Evolutionary conservation across 129 eudicot species (phyloP), one percentile per base, ranked within the genome.

Genomic region (Chrysanthemum lavandulifolium): DNA sequence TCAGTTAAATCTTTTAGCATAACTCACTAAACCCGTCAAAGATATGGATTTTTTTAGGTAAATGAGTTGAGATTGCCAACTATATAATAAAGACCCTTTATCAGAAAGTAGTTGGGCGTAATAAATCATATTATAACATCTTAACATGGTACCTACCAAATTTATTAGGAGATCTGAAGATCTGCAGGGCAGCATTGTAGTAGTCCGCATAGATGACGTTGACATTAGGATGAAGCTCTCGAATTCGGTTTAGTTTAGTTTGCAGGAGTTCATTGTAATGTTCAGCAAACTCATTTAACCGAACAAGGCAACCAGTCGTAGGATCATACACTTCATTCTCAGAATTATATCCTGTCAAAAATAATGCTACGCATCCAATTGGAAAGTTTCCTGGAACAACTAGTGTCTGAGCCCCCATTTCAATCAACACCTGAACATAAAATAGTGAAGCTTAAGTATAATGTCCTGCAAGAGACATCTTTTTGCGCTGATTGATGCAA

Each of bases 321-420:
- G 84, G 77, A 43, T 86, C 86, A 27, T 86, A 86, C 15, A 80
- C 84, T 49, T 75, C 55, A 9, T 71, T 12, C 11, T 61, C 40
- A n/a, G 77, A 59, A 21, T 61, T 59, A 45, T 59, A 14, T n/a
- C 36, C 6, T 45, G 83, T 60, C 13, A 86, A 71, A 23, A 49
- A 71, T 19, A 72, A 55, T 2, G 86, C 9, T 2, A 53, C 50
- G 73, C 91, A 86, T 23, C 91, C 88, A 31, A 81, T 72, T 31
- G 91, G 91, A 4, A 83, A 18, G 65, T 78, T 81, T 29, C 87
- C 86, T 1, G 91, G 88, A 10, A 86, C 91, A 29, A 83, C 13
- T n/a, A 87, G 6, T 1, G 84, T 81, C 45, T 19, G 50, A 11
- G 85, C 89, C 63, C 92, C 89, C 7, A 73, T 60, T 25, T 68